Conservation (phyloP, 2,329 filamentous ascomycete genomes). For the Cytospora schulzeri region DNA sequence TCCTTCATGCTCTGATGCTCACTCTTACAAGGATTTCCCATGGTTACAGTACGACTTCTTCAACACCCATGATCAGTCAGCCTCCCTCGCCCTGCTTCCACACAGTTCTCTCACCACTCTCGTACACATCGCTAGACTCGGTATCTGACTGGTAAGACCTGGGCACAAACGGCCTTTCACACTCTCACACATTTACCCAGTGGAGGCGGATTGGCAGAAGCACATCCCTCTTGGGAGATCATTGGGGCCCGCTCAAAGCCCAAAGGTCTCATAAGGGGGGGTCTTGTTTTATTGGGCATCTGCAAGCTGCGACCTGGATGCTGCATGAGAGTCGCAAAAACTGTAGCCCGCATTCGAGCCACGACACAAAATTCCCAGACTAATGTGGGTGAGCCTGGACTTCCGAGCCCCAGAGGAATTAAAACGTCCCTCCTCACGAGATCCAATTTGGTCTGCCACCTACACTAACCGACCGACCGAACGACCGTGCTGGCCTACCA, state of each 20-base stretch:
- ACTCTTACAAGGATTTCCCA: not conserved
- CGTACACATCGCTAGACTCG: not conserved
- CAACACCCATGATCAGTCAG: slow-evolving; percentile 11
- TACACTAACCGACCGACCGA: too few relatives aligned
- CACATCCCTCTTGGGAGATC: slow-evolving; percentile 6
- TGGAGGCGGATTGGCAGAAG: slow-evolving; percentile 14
- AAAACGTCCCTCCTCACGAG: slow-evolving; percentile 21
- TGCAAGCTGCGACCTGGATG: slow-evolving; percentile 28
- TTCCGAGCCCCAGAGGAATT: slow-evolving; percentile 21
- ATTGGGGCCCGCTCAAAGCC: slow-evolving; percentile 27
- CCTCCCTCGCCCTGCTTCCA: not conserved
- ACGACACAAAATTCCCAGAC: slow-evolving; percentile 41
- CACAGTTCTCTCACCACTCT: not conserved
- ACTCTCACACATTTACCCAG: not conserved
- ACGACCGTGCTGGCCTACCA: too few relatives aligned
- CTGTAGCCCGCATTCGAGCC: slow-evolving; percentile 43
- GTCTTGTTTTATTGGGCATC: slow-evolving; percentile 23
- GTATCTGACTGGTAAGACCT: not conserved
- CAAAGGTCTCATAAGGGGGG: slow-evolving; percentile 22
- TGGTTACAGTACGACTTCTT: slow-evolving; percentile 4
- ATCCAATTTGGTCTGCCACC: slow-evolving; percentile 7
- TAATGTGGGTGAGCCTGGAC: slow-evolving; percentile 39
- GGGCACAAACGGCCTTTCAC: not conserved
- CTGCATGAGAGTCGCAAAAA: slow-evolving; percentile 29
- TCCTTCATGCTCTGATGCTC: slow-evolving; percentile 3